These are phyloP conservation scores for Aspergillus hiratsukae DNA, from an alignment of 2,329 filamentous ascomycete genomes.

Conservation along the genomic window DNA sequence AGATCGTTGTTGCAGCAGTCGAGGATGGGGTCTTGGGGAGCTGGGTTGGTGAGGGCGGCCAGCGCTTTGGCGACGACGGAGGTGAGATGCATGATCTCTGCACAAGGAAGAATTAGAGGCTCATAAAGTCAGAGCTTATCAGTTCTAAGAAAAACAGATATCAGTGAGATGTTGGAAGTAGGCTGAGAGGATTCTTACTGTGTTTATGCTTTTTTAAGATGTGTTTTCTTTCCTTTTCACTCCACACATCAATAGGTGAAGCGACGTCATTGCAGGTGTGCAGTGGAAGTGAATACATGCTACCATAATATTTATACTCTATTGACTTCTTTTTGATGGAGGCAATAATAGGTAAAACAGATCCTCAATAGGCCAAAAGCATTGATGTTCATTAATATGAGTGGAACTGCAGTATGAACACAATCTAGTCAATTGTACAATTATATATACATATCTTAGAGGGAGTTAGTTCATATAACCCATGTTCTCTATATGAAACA, in stretches of 20 bases:
- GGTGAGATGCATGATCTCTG: slow-evolving; percentile 16
- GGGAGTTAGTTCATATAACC: too few relatives aligned
- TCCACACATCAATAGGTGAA: not conserved
- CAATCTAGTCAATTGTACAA: too few relatives aligned
- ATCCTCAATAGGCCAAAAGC: not conserved
- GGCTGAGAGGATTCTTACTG: not conserved
- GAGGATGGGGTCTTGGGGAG: slow-evolving; percentile 32
- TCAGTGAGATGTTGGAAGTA: not conserved
- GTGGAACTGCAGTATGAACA: too few relatives aligned
- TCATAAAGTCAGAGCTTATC: not conserved
- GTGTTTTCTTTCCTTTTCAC: not conserved
- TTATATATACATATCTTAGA: too few relatives aligned
- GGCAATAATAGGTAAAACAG: not conserved
- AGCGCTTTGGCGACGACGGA: slow-evolving; percentile 21
- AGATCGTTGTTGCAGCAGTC: slow-evolving; percentile 29
- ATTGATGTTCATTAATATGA: not conserved
- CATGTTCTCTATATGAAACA: not conserved
- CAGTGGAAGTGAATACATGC: not conserved
- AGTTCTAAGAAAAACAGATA: too few relatives aligned
- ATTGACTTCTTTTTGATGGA: not conserved
- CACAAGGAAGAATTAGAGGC: not conserved
- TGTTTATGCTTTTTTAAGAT: not conserved
- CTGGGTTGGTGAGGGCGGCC: slow-evolving; percentile 24
- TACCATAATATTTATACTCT: not conserved
- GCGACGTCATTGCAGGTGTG: not conserved